These are phyloP conservation scores for Suhomyces atakaporum DNA, from an alignment of 1,139 yeast genomes.

Conservation along the genomic window DNA sequence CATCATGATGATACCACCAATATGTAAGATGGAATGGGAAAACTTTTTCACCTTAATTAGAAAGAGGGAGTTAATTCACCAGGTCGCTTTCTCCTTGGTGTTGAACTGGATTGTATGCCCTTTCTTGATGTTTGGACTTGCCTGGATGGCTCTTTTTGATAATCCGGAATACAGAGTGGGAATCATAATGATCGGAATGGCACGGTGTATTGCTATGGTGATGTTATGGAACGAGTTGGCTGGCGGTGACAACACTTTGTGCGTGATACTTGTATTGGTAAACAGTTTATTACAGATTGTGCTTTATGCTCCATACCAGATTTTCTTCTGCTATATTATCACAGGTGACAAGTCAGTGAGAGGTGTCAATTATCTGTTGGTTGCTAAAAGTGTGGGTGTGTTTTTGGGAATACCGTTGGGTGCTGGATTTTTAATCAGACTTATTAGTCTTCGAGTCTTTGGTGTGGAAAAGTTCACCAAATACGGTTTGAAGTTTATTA, in stretches of 20 bases:
- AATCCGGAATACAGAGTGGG: slow-evolving; percentile 53
- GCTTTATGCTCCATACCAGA: slow-evolving; percentile 56
- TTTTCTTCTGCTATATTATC: slow-evolving; percentile 47
- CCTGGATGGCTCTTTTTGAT: slow-evolving; percentile 57
- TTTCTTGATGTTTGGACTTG: slow-evolving; percentile 56
- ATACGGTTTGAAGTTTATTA: slow-evolving; percentile 38
- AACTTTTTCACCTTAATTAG: slow-evolving; percentile 19
- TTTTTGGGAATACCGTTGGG: slow-evolving; percentile 59
- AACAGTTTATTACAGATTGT: slow-evolving; percentile 56
- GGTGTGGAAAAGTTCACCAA: slow-evolving; percentile 34
- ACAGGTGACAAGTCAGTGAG: slow-evolving; percentile 24
- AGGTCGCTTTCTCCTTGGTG: slow-evolving; percentile 42
- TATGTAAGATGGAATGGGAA: slow-evolving; percentile 58
- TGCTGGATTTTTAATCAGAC: slow-evolving; percentile 46
- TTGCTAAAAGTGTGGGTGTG: slow-evolving; percentile 53
- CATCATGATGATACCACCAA: slow-evolving; percentile 61
- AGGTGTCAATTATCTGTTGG: slow-evolving; percentile 36
- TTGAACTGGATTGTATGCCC: slow-evolving; percentile 63
- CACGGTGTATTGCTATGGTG: slow-evolving; percentile 67
- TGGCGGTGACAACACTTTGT: slow-evolving; percentile 51
- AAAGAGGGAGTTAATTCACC: slow-evolving; percentile 28
- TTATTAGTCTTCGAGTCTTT: slow-evolving; percentile 19
- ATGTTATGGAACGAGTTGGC: slow-evolving; percentile 62
- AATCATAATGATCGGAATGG: slow-evolving; percentile 59
- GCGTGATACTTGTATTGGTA: slow-evolving; percentile 54